Evolutionary conservation across 2,329 filamentous ascomycete species (phyloP).

Genomic region (Neonectria faginata): DNA sequence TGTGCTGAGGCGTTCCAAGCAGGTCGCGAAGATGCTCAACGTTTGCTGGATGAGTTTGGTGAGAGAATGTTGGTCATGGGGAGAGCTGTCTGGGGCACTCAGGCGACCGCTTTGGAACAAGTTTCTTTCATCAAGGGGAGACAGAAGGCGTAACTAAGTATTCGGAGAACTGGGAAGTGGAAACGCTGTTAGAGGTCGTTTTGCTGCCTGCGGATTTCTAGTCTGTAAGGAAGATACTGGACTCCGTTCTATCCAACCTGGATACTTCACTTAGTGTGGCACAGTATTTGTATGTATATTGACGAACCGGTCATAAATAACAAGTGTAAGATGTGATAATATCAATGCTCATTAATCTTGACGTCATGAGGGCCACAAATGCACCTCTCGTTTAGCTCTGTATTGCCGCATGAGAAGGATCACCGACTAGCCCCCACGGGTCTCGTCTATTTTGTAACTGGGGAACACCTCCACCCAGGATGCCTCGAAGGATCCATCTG

Average conservation of each 20-base stretch:
- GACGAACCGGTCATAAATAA: too few relatives aligned
- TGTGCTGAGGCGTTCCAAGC: neutral
- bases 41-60: slow-evolving; percentile 29
- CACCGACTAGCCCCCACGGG: neutral
- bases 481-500: slow-evolving; percentile 26
- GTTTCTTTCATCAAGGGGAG: slow-evolving; percentile 18
- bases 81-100: slow-evolving; percentile 28
- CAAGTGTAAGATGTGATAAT: too few relatives aligned
- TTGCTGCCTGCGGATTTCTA: neutral
- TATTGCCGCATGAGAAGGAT: neutral
- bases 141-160: neutral
- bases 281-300: too few relatives aligned
- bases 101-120: slow-evolving; percentile 29
- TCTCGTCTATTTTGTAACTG: neutral
- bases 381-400: slow-evolving; percentile 1
- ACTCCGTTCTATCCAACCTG: too few relatives aligned
- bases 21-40: neutral
- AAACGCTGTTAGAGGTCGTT: neutral
- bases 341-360: neutral
- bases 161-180: neutral
- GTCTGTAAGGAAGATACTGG: neutral
- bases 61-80: slow-evolving; percentile 23
- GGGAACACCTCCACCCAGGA: neutral
- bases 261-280: too few relatives aligned
- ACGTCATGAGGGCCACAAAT: neutral